phyloP scores from a whole-genome alignment of 805 yeast genomes.

The Kluyveromyces dobzhanskii region DNA sequence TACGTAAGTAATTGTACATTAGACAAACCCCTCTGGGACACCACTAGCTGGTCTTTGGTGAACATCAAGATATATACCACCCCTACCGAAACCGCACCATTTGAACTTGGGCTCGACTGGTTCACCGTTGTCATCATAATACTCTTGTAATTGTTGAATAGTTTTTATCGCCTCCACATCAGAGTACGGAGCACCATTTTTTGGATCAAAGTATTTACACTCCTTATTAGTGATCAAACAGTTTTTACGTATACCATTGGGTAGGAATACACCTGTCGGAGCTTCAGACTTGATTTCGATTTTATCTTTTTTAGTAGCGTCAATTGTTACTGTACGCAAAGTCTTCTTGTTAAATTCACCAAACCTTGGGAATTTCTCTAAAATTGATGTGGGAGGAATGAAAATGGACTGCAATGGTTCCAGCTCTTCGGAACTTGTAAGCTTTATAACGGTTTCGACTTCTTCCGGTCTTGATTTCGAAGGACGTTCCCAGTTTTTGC shows the following conservation, averaged over 20 bases:
- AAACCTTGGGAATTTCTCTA: slow-evolving; percentile 41
- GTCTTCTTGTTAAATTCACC: slow-evolving; percentile 44
- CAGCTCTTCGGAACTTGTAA: slow-evolving; percentile 29
- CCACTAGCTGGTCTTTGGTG: slow-evolving; percentile 62
- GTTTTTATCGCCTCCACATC: slow-evolving; percentile 74
- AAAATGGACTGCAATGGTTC: slow-evolving; percentile 29
- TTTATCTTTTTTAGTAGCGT: slow-evolving; percentile 40
- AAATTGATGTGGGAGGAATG: slow-evolving; percentile 33
- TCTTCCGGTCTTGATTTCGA: slow-evolving; percentile 47
- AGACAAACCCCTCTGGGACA: slow-evolving; percentile 72
- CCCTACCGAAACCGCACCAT: slow-evolving; percentile 44
- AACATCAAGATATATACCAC: slow-evolving; percentile 39
- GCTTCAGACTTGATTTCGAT: slow-evolving; percentile 55
- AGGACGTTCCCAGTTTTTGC: slow-evolving; percentile 46
- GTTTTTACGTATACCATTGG: slow-evolving; percentile 57
- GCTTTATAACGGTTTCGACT: slow-evolving; percentile 39
- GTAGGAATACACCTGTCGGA: slow-evolving; percentile 64
- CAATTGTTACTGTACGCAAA: slow-evolving; percentile 36
- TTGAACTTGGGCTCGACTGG: slow-evolving; percentile 24
- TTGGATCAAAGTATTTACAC: slow-evolving; percentile 73
- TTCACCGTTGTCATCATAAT: slow-evolving; percentile 36
- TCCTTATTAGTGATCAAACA: slow-evolving; percentile 72
- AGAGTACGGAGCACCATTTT: slow-evolving; percentile 77
- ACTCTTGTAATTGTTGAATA: slow-evolving; percentile 48
- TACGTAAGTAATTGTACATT: slow-evolving; percentile 10